Percentiles rank a stretch among this genome's conserved stretches.
Evolutionary conservation across 371 early-diverging fungal genomes (phyloP).

Genomic region (Haplosporangium sp.): DNA sequence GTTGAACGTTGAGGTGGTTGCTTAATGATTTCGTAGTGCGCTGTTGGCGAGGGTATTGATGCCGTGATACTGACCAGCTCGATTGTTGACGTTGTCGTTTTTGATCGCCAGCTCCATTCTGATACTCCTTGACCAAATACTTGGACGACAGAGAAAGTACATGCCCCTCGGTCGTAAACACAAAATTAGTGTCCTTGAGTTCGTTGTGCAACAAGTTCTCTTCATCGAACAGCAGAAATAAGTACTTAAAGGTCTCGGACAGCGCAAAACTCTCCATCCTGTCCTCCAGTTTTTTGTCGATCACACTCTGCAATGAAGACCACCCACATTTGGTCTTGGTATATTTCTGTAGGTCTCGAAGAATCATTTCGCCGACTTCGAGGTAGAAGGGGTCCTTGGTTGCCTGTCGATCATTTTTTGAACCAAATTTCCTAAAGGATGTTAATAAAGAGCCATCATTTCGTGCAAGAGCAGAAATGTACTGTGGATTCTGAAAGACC

Average conservation of each 20-base stretch:
- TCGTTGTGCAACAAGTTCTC: slow-evolving; percentile 18
- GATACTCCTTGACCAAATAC: slow-evolving; percentile 22
- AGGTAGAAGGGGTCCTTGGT: slow-evolving; percentile 93
- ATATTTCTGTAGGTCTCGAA: slow-evolving; percentile 80
- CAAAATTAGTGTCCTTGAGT: slow-evolving; percentile 75
- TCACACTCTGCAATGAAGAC: slow-evolving; percentile 79
- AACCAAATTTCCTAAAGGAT: no score
- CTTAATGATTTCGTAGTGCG: slow-evolving; percentile 1
- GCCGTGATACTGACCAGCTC: neutral
- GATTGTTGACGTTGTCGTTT: neutral
- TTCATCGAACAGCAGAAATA: slow-evolving; percentile 88
- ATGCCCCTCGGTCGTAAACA: slow-evolving; percentile 94
- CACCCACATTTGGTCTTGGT: slow-evolving; percentile 88
- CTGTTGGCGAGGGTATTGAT: slow-evolving; percentile 6
- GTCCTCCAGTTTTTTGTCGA: slow-evolving; percentile 73
- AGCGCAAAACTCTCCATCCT: slow-evolving; percentile 96
- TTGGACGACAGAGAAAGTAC: slow-evolving; percentile 61
- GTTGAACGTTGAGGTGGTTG: neutral
- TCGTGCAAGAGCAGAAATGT: neutral
- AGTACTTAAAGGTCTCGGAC: slow-evolving; percentile 95
- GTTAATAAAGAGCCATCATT: neutral
- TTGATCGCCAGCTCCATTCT: neutral
- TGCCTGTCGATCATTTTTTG: slow-evolving; percentile 60
- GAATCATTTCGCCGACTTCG: slow-evolving; percentile 87
- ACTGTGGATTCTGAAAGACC: no score